Base-by-base conservation (phyloP, 768 basidiomycete genomes). In the Cystofilobasidium macerans region DNA sequence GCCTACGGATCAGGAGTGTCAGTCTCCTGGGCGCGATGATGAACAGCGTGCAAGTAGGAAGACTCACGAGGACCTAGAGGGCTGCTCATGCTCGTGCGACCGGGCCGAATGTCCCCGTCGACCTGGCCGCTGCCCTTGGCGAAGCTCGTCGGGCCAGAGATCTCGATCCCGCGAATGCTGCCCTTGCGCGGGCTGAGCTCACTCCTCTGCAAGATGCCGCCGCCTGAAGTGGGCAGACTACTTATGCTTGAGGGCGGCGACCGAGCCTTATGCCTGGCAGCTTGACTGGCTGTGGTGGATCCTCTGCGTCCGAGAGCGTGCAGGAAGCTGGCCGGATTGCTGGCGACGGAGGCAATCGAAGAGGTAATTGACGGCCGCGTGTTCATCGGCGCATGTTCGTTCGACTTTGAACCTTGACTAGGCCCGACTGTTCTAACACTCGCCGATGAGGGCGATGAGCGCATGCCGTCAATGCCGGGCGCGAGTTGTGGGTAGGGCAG, bases 401-500 rank as follows among this genome's bases (percentile, higher is more conserved):
- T 16, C 57, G 36, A 1, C 12, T 36, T 24, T 18, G 11, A 2
- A 7, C 32, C 35, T 12, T 28, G 6, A 18, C 32, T 8, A 8
- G 40, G 33, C 1, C 35, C 40, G 40, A 36, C n/a, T 3, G 57
- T 43, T 5, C 57, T 8, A 5, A 67, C 24, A 28, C 53, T 57
- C 33, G 35, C 56, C 2, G 43, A 40, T 0, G 60, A 68, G 6
- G n/a, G 42, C 2, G 45, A 56, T 0, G 53, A 35, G 0, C 67
- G 60, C 54, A 68, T 47, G 30, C 20, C 16, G 51, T 60, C 65
- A 45, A 68, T 53, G 14, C 67, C 67, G n/a, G 36, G 32, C 12
- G 67, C 67, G 18, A 68, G 62, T 14, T 68, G 67, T 16, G 67
- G 67, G 30, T 58, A 68, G 11, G 67, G 67, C 3, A 68, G 54